A percentile compares a stretch with the other conserved stretches of the same genome.
These are phyloP conservation scores for Capronia americana DNA, from an alignment of 2,329 filamentous ascomycete species.

Conservation along the genomic window DNA sequence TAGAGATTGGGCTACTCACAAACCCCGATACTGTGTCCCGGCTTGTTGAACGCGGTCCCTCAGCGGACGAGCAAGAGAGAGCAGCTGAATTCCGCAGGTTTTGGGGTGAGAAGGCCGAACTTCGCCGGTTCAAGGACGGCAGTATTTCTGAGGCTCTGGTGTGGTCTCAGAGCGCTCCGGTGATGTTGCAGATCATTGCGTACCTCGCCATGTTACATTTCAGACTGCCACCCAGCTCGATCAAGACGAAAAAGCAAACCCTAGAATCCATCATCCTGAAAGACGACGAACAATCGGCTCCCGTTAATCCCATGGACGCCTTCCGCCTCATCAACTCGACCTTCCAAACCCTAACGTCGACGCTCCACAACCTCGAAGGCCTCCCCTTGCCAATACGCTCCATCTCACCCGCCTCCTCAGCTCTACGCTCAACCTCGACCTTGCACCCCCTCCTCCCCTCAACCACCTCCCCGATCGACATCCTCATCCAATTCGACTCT, in stretches of 20 bases:
- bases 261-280: slow-evolving; percentile 43
- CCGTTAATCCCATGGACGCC: slow-evolving; percentile 29
- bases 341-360: slow-evolving; percentile 71
- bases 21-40: slow-evolving; percentile 75
- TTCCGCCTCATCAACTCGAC: slow-evolving; percentile 44
- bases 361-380: slow-evolving; percentile 77
- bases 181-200: slow-evolving; percentile 79
- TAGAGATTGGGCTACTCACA: slow-evolving; percentile 73
- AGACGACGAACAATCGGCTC: slow-evolving; percentile 5
- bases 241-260: slow-evolving; percentile 60
- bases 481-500: slow-evolving; percentile 89
- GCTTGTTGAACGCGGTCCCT: slow-evolving; percentile 84
- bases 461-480: slow-evolving; percentile 66
- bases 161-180: slow-evolving; percentile 70
- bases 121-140: slow-evolving; percentile 93
- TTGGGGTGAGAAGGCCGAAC: slow-evolving; percentile 92
- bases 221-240: slow-evolving; percentile 61
- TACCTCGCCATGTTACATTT: slow-evolving; percentile 76
- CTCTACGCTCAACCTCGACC: slow-evolving; percentile 72
- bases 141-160: slow-evolving; percentile 91
- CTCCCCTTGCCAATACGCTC: slow-evolving; percentile 86
- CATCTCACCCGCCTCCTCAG: slow-evolving; percentile 72
- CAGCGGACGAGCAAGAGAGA: slow-evolving; percentile 83
- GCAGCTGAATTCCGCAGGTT: slow-evolving; percentile 84
- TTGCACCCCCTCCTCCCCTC: slow-evolving; percentile 41